phyloP scores from a whole-genome alignment of 2,329 filamentous ascomycete genomes.

The Ophioceras dolichostomum region DNA sequence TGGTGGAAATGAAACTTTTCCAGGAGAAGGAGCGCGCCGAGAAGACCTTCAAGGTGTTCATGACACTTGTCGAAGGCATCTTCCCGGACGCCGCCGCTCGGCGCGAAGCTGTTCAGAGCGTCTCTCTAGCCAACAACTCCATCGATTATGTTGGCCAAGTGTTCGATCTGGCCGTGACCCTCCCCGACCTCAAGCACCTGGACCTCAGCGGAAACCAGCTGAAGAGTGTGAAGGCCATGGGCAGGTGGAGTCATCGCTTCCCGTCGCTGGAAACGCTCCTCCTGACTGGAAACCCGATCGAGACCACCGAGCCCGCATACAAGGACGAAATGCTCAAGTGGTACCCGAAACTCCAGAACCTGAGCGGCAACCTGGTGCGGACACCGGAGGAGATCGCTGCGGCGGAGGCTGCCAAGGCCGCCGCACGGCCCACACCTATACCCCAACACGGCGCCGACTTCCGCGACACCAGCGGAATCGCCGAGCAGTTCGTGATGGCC shows the following conservation, averaged over 20 bases:
- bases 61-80: slow-evolving; percentile 69
- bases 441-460: slow-evolving; percentile 56
- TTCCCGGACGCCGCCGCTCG: slow-evolving; percentile 65
- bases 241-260: slow-evolving; percentile 71
- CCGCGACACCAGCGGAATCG: slow-evolving; percentile 60
- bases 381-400: slow-evolving; percentile 57
- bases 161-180: slow-evolving; percentile 61
- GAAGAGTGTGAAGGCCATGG: slow-evolving; percentile 51
- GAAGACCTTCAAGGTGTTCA: slow-evolving; percentile 87
- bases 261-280: slow-evolving; percentile 69
- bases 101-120: slow-evolving; percentile 65
- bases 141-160: slow-evolving; percentile 62
- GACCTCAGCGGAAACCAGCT: slow-evolving; percentile 82
- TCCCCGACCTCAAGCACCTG: slow-evolving; percentile 78
- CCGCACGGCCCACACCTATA: slow-evolving; percentile 39
- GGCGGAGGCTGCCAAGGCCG: slow-evolving; percentile 34
- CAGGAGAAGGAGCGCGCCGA: slow-evolving; percentile 55
- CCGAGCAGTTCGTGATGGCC: slow-evolving; percentile 61
- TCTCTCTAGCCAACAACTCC: slow-evolving; percentile 71
- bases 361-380: slow-evolving; percentile 66
- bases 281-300: slow-evolving; percentile 65
- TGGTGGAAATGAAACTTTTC: slow-evolving; percentile 67
- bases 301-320: slow-evolving; percentile 45
- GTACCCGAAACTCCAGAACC: slow-evolving; percentile 68
- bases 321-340: slow-evolving; percentile 60